These are phyloP conservation scores for Xerocomus potaroensis DNA, from an alignment of 768 basidiomycete species.

Conservation along the genomic window DNA sequence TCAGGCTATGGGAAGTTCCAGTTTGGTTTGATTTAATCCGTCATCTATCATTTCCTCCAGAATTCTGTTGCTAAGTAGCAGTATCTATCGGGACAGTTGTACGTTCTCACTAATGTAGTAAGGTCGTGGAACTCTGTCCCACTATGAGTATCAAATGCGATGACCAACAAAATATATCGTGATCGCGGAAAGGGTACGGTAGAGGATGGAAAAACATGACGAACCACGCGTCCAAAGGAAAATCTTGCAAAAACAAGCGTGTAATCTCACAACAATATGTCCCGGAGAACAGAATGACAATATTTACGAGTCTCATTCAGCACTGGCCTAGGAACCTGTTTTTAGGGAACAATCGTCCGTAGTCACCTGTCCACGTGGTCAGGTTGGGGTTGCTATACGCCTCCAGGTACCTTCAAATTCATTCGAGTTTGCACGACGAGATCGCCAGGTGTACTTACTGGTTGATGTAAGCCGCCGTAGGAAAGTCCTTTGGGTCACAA, in stretches of 20 bases:
- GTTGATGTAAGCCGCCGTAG: constrained; percentile 80
- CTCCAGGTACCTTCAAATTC: constrained; percentile 42
- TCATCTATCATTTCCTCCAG: constrained; percentile 13
- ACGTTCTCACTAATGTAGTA: constrained; percentile 23
- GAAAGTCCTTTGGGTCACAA: constrained; percentile 75
- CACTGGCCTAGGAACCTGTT: constrained; percentile 59
- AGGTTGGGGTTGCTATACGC: constrained; percentile 83
- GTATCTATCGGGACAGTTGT: constrained; percentile 25
- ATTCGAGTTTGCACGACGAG: constrained; percentile 1
- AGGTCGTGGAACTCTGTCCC: constrained; percentile 4
- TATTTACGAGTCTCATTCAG: constrained; percentile 26
- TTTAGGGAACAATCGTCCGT: constrained; percentile 64
- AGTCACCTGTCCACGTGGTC: constrained; percentile 70
- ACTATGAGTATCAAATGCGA: constrained; percentile 1
- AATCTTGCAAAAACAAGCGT: constrained; percentile 10
- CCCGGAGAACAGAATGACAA: constrained; percentile 5
- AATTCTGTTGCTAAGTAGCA: constrained; percentile 19
- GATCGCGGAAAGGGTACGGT: constrained; percentile 12
- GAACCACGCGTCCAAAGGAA: constrained; percentile 9
- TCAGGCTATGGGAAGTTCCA: constrained; percentile 7
- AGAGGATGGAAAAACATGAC: constrained; percentile 21
- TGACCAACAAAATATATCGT: no score
- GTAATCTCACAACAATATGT: constrained; percentile 5
- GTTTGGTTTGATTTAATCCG: constrained; percentile 15
- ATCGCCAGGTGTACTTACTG: constrained; percentile 37